Percentiles rank a stretch among this genome's conserved stretches.
Evolutionary conservation across 768 basidiomycete species (phyloP).

Genomic region (Lentinula aciculospora): DNA sequence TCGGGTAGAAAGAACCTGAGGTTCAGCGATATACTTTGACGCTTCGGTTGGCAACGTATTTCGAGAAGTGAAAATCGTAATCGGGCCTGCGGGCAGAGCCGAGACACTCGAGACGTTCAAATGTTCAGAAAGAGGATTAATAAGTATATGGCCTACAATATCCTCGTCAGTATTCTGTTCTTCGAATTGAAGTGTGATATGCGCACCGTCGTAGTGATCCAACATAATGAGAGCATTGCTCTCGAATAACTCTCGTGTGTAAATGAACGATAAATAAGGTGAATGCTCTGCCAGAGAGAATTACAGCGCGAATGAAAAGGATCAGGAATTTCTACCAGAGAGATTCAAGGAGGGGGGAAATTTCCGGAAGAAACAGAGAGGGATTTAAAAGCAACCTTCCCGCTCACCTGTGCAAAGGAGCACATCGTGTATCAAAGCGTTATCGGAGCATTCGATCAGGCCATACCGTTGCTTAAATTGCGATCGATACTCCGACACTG

Average conservation of each 20-base stretch:
- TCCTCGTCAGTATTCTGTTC: not conserved
- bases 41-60: not conserved
- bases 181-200: not conserved
- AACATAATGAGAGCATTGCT: not conserved
- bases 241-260: not conserved
- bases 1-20: not conserved
- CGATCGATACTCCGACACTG: too few species aligned
- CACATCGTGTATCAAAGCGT: not conserved
- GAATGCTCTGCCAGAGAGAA: not conserved
- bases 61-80: not conserved
- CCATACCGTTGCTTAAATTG: too few species aligned
- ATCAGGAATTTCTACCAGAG: not conserved
- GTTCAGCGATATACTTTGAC: not conserved
- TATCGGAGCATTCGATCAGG: too few species aligned
- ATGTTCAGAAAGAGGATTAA: not conserved
- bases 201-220: not conserved
- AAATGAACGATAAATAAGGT: not conserved
- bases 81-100: not conserved
- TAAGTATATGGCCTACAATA: not conserved
- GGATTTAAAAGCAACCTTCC: slow-evolving; percentile 40
- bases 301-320: not conserved
- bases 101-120: not conserved
- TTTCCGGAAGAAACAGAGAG: too few species aligned
- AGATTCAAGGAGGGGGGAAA: not conserved
- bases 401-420: slow-evolving; percentile 33